phyloP scores from a whole-genome alignment of 2,329 filamentous ascomycete genomes.

The Juglanconis sp. region DNA sequence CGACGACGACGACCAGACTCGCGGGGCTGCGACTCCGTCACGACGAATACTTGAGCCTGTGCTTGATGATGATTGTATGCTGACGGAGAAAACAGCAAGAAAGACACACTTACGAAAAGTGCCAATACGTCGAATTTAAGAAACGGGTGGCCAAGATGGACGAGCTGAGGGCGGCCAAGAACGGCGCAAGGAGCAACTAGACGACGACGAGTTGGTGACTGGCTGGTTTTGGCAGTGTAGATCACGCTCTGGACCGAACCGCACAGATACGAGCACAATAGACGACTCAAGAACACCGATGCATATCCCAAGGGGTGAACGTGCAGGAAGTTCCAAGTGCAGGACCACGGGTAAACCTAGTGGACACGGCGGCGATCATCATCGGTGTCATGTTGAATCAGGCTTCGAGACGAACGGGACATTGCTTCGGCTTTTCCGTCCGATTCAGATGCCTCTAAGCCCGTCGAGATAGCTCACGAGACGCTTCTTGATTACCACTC shows the following conservation, averaged over 20 bases:
- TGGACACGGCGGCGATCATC: too few relatives aligned
- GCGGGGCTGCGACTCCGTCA: too few relatives aligned
- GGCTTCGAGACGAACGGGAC: too few relatives aligned
- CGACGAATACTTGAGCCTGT: not conserved
- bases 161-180: conserved; percentile 84
- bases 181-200: conserved; percentile 79
- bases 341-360: not conserved
- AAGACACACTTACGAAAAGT: conserved; percentile 97
- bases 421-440: not conserved
- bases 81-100: conserved; percentile 63
- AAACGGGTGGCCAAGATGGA: conserved; percentile 98
- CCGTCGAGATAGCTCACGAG: conserved; percentile 50
- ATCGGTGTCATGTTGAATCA: too few relatives aligned
- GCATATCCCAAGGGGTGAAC: not conserved
- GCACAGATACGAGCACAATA: not conserved
- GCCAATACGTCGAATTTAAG: conserved; percentile 99
- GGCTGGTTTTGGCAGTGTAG: conserved; percentile 20
- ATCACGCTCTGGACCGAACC: conserved; percentile 14
- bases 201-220: not conserved
- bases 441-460: not conserved
- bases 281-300: not conserved
- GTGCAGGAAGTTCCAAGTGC: not conserved
- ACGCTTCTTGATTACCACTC: conserved; percentile 58
- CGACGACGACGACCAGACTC: not conserved
- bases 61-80: not conserved